These are phyloP conservation scores for Globisporangium canariense DNA, from an alignment of 352 stramenopile species.

Conservation along the genomic window DNA sequence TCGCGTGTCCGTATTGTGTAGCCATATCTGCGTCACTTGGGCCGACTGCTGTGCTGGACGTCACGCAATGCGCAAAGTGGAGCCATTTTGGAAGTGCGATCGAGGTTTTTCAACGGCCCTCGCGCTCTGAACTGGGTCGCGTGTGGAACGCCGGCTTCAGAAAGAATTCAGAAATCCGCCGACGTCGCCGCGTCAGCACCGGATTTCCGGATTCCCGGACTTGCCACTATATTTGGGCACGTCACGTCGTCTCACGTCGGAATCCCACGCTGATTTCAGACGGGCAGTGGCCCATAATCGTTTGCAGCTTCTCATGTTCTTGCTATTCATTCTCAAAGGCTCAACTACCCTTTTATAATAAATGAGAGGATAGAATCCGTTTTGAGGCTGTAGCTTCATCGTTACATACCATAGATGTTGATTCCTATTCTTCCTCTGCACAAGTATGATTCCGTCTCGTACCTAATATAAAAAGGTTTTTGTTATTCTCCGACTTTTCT, in stretches of 20 bases:
- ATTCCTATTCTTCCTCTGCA: too few species aligned
- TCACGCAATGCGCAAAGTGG: not conserved
- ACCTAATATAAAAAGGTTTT: not conserved
- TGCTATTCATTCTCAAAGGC: not conserved
- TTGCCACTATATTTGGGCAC: too few species aligned
- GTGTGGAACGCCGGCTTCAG: too few species aligned
- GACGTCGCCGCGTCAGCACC: slow-evolving; percentile 3
- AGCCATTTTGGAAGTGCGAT: not conserved
- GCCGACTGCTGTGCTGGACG: too few species aligned
- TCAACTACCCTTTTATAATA: not conserved
- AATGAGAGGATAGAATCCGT: not conserved
- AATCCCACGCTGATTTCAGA: not conserved
- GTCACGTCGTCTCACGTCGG: slow-evolving; percentile 8
- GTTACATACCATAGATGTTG: too few species aligned
- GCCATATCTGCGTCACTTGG: not conserved
- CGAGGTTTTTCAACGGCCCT: too few species aligned
- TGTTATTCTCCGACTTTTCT: not conserved
- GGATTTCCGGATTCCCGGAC: not conserved
- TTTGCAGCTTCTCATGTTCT: not conserved
- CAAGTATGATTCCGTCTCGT: too few species aligned
- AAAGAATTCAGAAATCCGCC: not conserved
- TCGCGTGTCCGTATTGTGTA: not conserved
- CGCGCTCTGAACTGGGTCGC: too few species aligned
- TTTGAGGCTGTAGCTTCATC: not conserved
- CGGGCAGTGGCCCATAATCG: not conserved